phyloP scores from a whole-genome alignment of 2,329 filamentous ascomycete genomes.

The Kalaharituber pfeilii region DNA sequence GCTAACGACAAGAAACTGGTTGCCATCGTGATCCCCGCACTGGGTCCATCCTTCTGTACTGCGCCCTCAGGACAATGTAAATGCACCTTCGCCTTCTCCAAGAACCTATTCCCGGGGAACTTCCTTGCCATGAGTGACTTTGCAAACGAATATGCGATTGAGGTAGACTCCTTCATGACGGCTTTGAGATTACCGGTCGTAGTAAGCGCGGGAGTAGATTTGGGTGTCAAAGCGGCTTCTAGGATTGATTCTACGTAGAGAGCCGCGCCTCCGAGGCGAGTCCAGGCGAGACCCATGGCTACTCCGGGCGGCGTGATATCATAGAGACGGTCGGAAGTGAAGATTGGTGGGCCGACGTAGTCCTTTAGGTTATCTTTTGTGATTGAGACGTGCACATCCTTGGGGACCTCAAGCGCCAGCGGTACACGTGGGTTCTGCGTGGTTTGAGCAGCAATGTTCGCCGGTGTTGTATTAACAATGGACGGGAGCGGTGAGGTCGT shows the following conservation, averaged over 20 bases:
- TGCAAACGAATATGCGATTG: conserved; percentile 89
- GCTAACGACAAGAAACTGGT: conserved; percentile 75
- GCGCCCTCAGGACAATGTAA: conserved; percentile 93
- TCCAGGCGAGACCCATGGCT: conserved; percentile 96
- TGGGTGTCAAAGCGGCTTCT: conserved; percentile 58
- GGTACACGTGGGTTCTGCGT: conserved; percentile 44
- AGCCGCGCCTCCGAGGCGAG: conserved; percentile 85
- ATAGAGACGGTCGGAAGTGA: conserved; percentile 89
- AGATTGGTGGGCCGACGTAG: conserved; percentile 88
- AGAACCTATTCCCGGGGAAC: conserved; percentile 85
- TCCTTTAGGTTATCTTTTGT: conserved; percentile 82
- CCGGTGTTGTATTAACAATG: conserved; percentile 2
- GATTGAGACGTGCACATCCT: conserved; percentile 71
- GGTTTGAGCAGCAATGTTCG: conserved; percentile 38
- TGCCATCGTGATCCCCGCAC: conserved; percentile 96
- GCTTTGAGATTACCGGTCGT: conserved; percentile 88
- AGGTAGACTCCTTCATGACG: conserved; percentile 96
- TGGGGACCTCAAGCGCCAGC: conserved; percentile 64
- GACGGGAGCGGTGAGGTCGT: conserved; percentile 10
- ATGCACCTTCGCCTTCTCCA: conserved; percentile 88
- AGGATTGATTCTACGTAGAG: conserved; percentile 96
- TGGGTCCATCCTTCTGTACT: conserved; percentile 81
- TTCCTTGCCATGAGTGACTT: conserved; percentile 72
- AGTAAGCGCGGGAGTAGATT: conserved; percentile 62
- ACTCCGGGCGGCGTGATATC: conserved; percentile 86